phyloP scores from a whole-genome alignment of 352 stramenopile species.

The Phytophthora colocasiae region DNA sequence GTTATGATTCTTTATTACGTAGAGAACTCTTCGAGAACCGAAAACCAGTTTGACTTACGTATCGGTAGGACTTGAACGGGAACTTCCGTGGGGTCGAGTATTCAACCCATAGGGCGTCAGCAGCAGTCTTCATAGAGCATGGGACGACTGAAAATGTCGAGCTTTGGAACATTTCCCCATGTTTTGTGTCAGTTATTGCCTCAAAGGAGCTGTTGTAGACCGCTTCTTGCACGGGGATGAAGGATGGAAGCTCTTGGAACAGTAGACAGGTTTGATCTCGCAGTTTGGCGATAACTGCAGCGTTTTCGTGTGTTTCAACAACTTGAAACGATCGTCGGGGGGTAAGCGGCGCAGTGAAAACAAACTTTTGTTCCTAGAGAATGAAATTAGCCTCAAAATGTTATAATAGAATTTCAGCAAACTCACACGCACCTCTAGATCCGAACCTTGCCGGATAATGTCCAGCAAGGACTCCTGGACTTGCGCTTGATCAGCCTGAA shows the following conservation, averaged over 20 bases:
- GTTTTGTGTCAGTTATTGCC: conserved; percentile 8
- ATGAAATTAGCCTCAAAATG: background rate
- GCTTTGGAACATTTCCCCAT: conserved; percentile 21
- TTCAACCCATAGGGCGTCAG: conserved; percentile 17
- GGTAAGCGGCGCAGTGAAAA: background rate
- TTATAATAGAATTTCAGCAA: background rate
- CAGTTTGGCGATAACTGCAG: conserved; percentile 7
- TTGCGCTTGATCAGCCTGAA: conserved; percentile 1
- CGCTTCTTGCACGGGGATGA: background rate
- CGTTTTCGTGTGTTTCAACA: background rate
- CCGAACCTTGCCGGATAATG: conserved; percentile 6
- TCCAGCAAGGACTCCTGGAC: conserved; percentile 9
- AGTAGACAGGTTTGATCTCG: background rate
- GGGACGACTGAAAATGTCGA: conserved; percentile 7
- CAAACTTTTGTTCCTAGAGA: conserved; percentile 3
- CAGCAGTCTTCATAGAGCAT: conserved; percentile 17
- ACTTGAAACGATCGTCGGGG: background rate
- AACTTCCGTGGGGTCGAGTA: conserved; percentile 14
- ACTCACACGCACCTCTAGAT: background rate
- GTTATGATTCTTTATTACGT: too few species aligned
- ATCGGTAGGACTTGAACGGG: conserved; percentile 18
- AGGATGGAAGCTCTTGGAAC: background rate
- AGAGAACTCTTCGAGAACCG: background rate
- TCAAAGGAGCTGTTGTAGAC: conserved; percentile 13
- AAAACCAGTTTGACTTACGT: conserved; percentile 1